Percentiles rank a stretch among this genome's conserved stretches.
phyloP scores from a whole-genome alignment of 306 rosid genomes.

The Castanea crenata region DNA sequence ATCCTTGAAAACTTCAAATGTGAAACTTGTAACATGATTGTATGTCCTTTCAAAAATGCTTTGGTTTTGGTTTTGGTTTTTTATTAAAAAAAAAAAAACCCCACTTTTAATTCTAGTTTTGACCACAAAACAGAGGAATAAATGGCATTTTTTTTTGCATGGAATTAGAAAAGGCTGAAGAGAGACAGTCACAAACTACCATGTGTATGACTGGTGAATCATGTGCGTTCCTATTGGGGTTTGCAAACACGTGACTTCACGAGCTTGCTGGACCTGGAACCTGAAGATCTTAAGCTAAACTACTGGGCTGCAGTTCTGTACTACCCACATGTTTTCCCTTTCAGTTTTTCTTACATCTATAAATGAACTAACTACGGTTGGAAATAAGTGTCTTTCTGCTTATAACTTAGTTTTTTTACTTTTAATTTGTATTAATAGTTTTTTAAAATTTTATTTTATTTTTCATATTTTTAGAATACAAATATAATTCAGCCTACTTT shows the following conservation, averaged over 20 bases:
- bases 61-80: too few species aligned
- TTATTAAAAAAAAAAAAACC: too few species aligned
- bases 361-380: neutral
- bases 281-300: neutral
- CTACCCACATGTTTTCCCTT: neutral
- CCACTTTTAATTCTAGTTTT: too few species aligned
- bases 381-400: too few species aligned
- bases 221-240: neutral
- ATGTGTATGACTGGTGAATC: neutral
- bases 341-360: neutral
- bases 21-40: neutral
- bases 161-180: neutral
- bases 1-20: constrained; percentile 12
- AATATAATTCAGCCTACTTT: too few species aligned
- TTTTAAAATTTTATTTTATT: too few species aligned
- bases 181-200: neutral
- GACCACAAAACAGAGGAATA: neutral
- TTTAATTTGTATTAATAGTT: too few species aligned
- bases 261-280: neutral
- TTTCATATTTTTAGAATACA: too few species aligned
- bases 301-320: neutral
- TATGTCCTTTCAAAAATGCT: too few species aligned
- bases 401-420: too few species aligned
- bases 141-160: neutral
- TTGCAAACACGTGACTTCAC: constrained; percentile 42